Conservation (phyloP, 805 yeast species). For the Metschnikowia orientalis region DNA sequence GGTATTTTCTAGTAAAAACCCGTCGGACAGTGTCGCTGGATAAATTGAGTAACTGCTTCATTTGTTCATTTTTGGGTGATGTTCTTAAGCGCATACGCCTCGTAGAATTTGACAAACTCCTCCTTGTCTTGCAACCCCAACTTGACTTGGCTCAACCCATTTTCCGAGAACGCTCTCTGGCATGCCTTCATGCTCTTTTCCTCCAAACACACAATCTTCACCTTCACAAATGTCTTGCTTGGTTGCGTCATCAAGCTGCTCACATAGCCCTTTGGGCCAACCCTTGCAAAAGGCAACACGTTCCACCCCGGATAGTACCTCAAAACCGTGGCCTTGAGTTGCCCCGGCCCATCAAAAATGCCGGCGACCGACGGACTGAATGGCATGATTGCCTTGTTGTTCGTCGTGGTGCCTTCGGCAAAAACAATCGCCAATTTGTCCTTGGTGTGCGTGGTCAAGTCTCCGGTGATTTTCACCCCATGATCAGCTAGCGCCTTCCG, state of each 20-base stretch:
- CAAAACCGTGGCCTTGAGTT: slow-evolving; percentile 34
- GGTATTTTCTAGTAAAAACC: too few relatives aligned
- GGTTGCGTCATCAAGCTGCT: slow-evolving; percentile 22
- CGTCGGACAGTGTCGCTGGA: too few relatives aligned
- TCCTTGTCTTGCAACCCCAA: slow-evolving; percentile 28
- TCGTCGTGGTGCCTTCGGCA: slow-evolving; percentile 82
- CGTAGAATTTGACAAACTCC: slow-evolving; percentile 23
- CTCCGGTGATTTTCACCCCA: slow-evolving; percentile 12
- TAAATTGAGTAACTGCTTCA: too few relatives aligned
- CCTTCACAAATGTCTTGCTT: slow-evolving; percentile 21
- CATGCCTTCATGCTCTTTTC: slow-evolving; percentile 17
- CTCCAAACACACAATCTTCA: slow-evolving; percentile 25
- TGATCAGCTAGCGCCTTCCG: slow-evolving; percentile 8
- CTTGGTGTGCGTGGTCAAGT: slow-evolving; percentile 22
- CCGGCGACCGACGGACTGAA: slow-evolving; percentile 28
- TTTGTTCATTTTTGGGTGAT: slow-evolving; percentile 3
- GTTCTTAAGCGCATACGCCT: slow-evolving; percentile 6
- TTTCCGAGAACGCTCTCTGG: slow-evolving; percentile 29
- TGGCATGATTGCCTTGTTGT: slow-evolving; percentile 71
- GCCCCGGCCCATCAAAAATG: slow-evolving; percentile 4
- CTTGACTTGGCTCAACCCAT: slow-evolving; percentile 30
- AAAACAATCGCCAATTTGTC: slow-evolving; percentile 53
- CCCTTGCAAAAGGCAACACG: slow-evolving; percentile 35
- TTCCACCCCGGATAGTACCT: slow-evolving; percentile 35
- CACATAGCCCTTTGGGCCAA: slow-evolving; percentile 20